These are phyloP conservation scores for Perkinsus olseni DNA, from an alignment of 169 alveolate genomes.

Conservation along the genomic window DNA sequence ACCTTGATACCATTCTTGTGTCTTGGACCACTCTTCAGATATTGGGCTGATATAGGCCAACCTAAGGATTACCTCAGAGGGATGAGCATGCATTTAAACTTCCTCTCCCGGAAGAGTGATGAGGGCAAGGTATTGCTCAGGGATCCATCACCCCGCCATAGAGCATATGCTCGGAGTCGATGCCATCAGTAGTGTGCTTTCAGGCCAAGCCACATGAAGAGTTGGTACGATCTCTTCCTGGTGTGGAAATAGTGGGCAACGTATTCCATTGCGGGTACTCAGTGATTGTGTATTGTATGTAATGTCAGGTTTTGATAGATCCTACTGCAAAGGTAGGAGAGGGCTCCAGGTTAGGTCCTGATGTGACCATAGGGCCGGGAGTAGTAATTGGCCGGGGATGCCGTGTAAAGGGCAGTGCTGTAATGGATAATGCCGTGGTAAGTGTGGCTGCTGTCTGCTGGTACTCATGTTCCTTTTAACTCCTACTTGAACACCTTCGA, in stretches of 20 bases:
- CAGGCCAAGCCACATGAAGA: neutral
- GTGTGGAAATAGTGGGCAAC: constrained; percentile 47
- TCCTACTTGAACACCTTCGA: neutral
- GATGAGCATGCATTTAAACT: constrained; percentile 14
- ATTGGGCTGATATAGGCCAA: constrained; percentile 88
- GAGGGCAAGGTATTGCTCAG: neutral
- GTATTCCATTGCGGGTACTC: constrained; percentile 18
- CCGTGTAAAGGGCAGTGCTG: constrained; percentile 68
- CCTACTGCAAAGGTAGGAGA: constrained; percentile 59
- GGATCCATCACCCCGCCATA: no score
- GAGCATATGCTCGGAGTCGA: no score
- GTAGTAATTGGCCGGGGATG: constrained; percentile 83
- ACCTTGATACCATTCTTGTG: no score
- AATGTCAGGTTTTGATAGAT: neutral
- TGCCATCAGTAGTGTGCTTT: neutral
- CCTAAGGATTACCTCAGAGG: constrained; percentile 81
- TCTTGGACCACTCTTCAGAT: constrained; percentile 1
- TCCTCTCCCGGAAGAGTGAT: constrained; percentile 47
- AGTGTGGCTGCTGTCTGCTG: neutral
- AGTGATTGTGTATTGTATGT: neutral
- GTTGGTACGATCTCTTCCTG: constrained; percentile 26
- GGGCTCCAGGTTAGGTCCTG: constrained; percentile 78
- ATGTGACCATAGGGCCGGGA: constrained; percentile 81
- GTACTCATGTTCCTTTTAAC: neutral
- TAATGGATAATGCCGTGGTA: constrained; percentile 41